Evolutionary conservation across 1,284 basidiomycete species (phyloP).

Genomic region (Butyriboletus appendiculatus): DNA sequence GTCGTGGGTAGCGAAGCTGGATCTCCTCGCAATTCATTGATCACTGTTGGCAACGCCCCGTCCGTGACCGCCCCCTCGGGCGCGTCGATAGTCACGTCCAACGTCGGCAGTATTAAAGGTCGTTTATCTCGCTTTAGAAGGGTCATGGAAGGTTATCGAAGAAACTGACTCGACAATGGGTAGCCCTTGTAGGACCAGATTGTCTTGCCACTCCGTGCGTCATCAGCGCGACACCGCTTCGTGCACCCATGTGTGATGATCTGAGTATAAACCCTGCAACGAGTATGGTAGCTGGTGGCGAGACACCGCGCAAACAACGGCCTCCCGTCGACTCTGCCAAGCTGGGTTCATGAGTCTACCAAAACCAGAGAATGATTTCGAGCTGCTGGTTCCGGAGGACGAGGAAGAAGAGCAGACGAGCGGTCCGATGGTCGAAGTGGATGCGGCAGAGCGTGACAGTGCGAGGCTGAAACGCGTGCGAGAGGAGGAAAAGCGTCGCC

Average conservation of each 20-base stretch:
- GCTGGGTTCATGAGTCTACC: constrained; percentile 86
- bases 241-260: constrained; percentile 91
- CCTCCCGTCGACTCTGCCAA: constrained; percentile 60
- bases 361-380: constrained; percentile 97
- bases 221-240: constrained; percentile 73
- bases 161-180: no score
- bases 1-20: constrained; percentile 56
- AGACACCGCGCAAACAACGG: constrained; percentile 78
- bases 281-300: constrained; percentile 55
- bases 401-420: constrained; percentile 60
- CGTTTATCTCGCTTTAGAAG: constrained; percentile 75
- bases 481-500: constrained; percentile 79
- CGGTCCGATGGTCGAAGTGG: constrained; percentile 64
- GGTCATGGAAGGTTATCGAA: constrained; percentile 29
- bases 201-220: constrained; percentile 67
- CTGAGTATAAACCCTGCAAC: constrained; percentile 84
- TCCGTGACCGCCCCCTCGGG: constrained; percentile 45
- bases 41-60: constrained; percentile 57
- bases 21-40: constrained; percentile 70
- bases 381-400: constrained; percentile 88
- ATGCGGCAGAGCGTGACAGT: constrained; percentile 87
- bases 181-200: constrained; percentile 35
- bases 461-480: constrained; percentile 67
- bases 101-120: constrained; percentile 56
- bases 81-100: constrained; percentile 53